These are phyloP conservation scores for Stemphylium vesicarium DNA, from an alignment of 2,329 filamentous ascomycete species.

Conservation along the genomic window DNA sequence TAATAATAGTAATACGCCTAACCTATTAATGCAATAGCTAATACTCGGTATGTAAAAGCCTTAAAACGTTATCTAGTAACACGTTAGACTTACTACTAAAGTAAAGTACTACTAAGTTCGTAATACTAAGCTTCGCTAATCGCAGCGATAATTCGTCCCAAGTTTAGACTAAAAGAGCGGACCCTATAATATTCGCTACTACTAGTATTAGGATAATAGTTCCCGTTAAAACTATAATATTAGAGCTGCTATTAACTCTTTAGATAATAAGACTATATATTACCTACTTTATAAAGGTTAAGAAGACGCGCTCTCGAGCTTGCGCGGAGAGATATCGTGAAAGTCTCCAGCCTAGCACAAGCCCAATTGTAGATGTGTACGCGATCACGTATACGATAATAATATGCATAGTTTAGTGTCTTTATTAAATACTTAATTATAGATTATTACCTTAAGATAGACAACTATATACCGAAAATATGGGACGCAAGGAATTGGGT, in stretches of 20 bases:
- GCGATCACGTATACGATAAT: not conserved
- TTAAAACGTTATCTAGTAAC: not conserved
- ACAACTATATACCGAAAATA: not conserved
- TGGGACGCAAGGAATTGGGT: not conserved
- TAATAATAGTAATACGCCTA: slow-evolving; percentile 1
- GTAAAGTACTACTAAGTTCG: not conserved
- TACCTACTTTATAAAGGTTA: not conserved
- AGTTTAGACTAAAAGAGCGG: not conserved
- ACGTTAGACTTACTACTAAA: slow-evolving; percentile 1
- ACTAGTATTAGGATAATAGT: not conserved
- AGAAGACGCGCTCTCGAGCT: not conserved
- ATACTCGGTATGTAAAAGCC: not conserved
- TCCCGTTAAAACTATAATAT: not conserved
- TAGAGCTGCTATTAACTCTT: not conserved
- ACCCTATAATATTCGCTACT: not conserved
- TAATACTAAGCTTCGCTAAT: not conserved
- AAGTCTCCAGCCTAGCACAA: slow-evolving; percentile 1
- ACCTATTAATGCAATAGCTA: slow-evolving; percentile 11
- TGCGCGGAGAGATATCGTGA: not conserved
- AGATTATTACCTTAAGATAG: too few relatives aligned
- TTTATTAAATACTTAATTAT: not conserved
- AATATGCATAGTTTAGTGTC: not conserved
- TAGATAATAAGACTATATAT: not conserved
- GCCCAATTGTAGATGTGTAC: not conserved
- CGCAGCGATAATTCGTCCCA: not conserved